phyloP scores from a whole-genome alignment of 345 rosid genomes.

The Lenwebbia sp. region DNA sequence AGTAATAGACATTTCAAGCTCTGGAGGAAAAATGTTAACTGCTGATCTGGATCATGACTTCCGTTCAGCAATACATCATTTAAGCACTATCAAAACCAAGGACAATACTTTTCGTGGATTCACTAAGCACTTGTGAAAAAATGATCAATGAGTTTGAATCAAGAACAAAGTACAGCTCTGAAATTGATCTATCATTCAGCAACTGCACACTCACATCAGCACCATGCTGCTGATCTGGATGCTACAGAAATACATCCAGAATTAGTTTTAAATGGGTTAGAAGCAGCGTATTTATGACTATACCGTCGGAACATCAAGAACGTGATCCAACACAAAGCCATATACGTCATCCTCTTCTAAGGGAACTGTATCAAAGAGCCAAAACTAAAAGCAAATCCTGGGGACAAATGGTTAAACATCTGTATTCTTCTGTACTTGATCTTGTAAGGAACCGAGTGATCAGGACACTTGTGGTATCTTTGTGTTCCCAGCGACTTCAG shows the following conservation, averaged over 20 bases:
- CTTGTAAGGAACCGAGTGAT: neutral
- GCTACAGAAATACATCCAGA: neutral
- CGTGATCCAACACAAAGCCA: neutral
- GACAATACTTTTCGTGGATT: neutral
- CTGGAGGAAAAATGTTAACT: neutral
- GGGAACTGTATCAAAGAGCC: neutral
- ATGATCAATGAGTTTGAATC: neutral
- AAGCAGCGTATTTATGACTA: neutral
- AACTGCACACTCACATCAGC: neutral
- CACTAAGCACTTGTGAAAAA: neutral
- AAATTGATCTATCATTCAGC: neutral
- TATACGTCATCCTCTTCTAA: neutral
- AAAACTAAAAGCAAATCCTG: neutral
- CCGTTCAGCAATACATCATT: neutral
- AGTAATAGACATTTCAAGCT: neutral
- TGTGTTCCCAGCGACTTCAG: slow-evolving; percentile 36
- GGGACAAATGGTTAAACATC: neutral
- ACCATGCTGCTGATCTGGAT: neutral
- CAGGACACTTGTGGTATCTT: slow-evolving; percentile 7
- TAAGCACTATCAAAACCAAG: neutral
- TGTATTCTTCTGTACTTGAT: neutral
- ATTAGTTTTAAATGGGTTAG: neutral
- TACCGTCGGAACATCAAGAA: neutral
- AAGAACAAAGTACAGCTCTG: neutral
- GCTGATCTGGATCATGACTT: neutral